A percentile compares a stretch with the other conserved stretches of the same genome.
These are phyloP conservation scores for Cucumis cinereus DNA, from an alignment of 306 rosid genomes.

Conservation along the genomic window DNA sequence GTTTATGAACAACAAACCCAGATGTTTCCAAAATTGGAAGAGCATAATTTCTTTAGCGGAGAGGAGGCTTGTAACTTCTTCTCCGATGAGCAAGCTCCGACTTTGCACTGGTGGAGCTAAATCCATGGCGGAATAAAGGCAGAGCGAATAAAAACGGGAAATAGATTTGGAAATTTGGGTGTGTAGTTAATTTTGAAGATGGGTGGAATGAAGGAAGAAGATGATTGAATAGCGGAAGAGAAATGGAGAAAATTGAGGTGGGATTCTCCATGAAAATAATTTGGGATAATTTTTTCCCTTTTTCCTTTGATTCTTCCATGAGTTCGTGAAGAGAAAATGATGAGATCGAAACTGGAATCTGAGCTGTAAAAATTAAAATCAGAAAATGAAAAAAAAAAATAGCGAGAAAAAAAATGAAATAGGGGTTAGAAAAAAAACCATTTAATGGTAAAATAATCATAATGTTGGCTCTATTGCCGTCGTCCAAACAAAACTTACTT, in stretches of 20 bases:
- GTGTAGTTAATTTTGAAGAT: neutral
- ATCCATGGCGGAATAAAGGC: slow-evolving; percentile 22
- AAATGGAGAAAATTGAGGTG: neutral
- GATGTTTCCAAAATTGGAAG: slow-evolving; percentile 67
- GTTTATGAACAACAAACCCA: slow-evolving; percentile 27
- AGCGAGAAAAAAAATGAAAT: neutral
- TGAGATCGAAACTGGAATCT: slow-evolving; percentile 4
- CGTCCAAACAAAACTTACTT: neutral
- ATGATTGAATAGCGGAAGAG: neutral
- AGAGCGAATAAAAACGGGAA: neutral
- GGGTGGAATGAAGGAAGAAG: neutral
- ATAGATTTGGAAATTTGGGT: neutral
- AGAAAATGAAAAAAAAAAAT: neutral
- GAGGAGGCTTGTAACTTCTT: slow-evolving; percentile 82
- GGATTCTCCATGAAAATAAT: neutral
- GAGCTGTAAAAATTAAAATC: neutral
- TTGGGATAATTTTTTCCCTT: neutral
- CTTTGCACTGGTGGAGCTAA: slow-evolving; percentile 67
- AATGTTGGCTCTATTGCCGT: neutral
- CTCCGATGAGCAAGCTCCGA: slow-evolving; percentile 84
- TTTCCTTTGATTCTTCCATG: neutral
- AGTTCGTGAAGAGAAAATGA: neutral
- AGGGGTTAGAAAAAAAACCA: neutral
- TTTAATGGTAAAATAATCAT: neutral
- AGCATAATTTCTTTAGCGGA: slow-evolving; percentile 72